Base-by-base conservation (phyloP, 75 land plant species). In the Pinus albicaulis region DNA sequence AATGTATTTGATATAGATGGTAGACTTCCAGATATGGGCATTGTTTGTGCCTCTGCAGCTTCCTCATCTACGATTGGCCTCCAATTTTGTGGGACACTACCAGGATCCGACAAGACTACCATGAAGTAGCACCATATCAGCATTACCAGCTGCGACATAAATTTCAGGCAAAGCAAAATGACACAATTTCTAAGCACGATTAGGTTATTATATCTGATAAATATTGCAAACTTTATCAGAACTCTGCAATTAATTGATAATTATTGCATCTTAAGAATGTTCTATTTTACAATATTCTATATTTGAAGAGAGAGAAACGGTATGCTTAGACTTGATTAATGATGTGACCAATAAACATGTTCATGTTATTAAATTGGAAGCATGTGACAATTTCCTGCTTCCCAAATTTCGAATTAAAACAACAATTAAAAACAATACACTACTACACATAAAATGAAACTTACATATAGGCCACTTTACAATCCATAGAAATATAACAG, bases 51-150 rank as follows among this genome's bases (percentile, higher is more conserved):
- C 80, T 82, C 83, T n/a, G 44, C 13, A 17, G 72, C 83, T 36
- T 82, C 83, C n/a, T 82, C 83, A 53, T 82, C 73, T 28, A 59
- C 13, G 7, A 53, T 55, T 53, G 83, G 83, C 26, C 73, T 79
- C 83, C 83, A 82, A 71, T 82, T 31, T 52, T 28, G 44, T 20
- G 83, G 83, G 22, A 82, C 75, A 15, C 63, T 72, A 19, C 83
- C 83, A 66, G 83, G 83, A 62, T 82, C 83, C 34, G 83, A 64
- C 56, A 78, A 63, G 53, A 79, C 83, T 19, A 61, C 75, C 59
- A 25, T 58, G 25, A 79, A 79, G 68, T 82, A 82, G 75, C 81
- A 79, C 83, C 83, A 82, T 57, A 82, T 44, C 23, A 82, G 64
- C 83, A 82, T 78, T n/a, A 57, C 82, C 57, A 80, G 72, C 82